Conservation (phyloP, 352 stramenopile genomes). For the Phytophthora agathidicida region DNA sequence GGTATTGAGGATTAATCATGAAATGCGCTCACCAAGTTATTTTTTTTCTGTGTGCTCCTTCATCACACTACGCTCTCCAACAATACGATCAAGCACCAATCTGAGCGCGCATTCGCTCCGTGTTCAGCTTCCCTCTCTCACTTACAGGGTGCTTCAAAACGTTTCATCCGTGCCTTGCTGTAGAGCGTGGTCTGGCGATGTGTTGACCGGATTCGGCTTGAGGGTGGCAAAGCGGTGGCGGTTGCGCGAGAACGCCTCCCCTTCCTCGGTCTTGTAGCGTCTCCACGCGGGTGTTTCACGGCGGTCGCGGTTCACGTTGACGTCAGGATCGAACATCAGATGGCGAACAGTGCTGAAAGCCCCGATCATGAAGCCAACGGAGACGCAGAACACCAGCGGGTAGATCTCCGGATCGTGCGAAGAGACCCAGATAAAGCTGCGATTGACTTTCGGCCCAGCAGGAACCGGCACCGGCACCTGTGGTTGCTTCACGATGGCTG, state of each 20-base stretch:
- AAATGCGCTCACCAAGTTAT: too few species aligned
- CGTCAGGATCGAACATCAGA: constrained; percentile 34
- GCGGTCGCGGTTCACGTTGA: constrained; percentile 34
- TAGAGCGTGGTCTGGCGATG: constrained; percentile 23
- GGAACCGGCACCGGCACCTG: constrained; percentile 27
- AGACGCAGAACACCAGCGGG: constrained; percentile 38
- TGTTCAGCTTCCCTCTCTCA: not conserved
- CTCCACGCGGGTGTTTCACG: constrained; percentile 37
- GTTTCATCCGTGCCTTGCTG: constrained; percentile 17
- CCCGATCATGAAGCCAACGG: constrained; percentile 19
- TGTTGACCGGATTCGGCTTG: constrained; percentile 40
- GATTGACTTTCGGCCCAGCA: constrained; percentile 16
- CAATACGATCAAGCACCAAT: too few species aligned
- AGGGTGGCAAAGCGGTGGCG: constrained; percentile 39
- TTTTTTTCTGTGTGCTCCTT: too few species aligned
- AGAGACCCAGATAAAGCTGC: constrained; percentile 30
- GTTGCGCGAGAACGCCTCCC: constrained; percentile 26
- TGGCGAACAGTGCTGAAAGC: constrained; percentile 27
- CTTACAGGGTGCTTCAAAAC: constrained; percentile 13
- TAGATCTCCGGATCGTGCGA: constrained; percentile 40
- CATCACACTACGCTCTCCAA: too few species aligned
- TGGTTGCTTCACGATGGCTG: constrained; percentile 24
- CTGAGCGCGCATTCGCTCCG: not conserved
- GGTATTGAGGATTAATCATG: not conserved
- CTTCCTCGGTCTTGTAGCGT: constrained; percentile 36